Evolutionary conservation across 2,329 filamentous ascomycete genomes (phyloP).

Genomic region (Byssothecium circinans): DNA sequence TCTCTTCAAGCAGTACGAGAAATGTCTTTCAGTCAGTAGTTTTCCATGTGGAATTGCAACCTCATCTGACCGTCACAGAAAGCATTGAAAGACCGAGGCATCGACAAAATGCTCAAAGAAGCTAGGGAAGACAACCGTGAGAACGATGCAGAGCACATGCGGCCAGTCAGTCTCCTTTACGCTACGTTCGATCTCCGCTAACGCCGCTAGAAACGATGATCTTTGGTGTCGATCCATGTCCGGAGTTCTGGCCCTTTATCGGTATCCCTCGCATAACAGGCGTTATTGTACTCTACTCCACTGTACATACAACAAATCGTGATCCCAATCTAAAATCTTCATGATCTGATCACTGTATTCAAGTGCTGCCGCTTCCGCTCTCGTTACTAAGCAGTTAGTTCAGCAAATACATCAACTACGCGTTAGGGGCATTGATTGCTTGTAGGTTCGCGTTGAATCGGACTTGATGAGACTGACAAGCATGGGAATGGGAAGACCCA

Average conservation of each 20-base stretch:
- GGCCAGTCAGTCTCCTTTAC: conserved; percentile 27
- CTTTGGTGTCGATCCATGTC: background rate
- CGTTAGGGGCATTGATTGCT: conserved; percentile 43
- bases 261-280: background rate
- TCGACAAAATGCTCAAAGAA: conserved; percentile 90
- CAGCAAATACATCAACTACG: conserved; percentile 41
- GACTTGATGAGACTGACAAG: conserved; percentile 36
- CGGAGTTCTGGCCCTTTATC: background rate
- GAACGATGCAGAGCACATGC: conserved; percentile 72
- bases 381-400: too few species aligned
- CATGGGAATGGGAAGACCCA: conserved; percentile 23
- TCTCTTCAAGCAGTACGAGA: conserved; percentile 85
- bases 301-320: conserved; percentile 4
- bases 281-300: conserved; percentile 4
- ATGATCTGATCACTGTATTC: too few species aligned
- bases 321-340: too few species aligned
- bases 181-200: background rate
- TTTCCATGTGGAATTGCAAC: background rate
- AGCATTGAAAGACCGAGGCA: conserved; percentile 83
- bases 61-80: conserved; percentile 56
- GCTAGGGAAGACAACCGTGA: conserved; percentile 87
- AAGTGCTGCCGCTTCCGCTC: too few species aligned
- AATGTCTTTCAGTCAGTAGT: conserved; percentile 73
- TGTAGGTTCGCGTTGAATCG: conserved; percentile 45
- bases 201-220: conserved; percentile 13